phyloP scores from a whole-genome alignment of 805 yeast species.

The Candida peoriensis region DNA sequence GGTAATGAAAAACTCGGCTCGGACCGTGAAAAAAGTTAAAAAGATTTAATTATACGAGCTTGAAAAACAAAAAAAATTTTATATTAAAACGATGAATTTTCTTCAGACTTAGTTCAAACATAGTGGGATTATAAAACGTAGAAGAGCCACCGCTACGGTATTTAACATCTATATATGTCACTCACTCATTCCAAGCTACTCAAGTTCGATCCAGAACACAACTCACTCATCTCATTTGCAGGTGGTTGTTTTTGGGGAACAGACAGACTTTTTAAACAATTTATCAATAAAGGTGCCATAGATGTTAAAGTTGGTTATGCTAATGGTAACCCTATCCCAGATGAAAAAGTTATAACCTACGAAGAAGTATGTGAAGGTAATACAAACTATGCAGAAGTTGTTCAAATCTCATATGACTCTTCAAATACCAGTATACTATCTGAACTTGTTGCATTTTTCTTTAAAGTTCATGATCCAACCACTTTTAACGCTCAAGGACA shows the following conservation, averaged over 20 bases:
- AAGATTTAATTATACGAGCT: too few relatives aligned
- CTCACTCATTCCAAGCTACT: too few relatives aligned
- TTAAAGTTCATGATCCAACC: conserved; percentile 93
- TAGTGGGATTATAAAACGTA: too few relatives aligned
- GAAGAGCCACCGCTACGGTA: too few relatives aligned
- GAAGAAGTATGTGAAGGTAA: conserved; percentile 33
- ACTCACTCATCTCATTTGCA: conserved; percentile 5
- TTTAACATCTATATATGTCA: too few relatives aligned
- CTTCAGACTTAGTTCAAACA: too few relatives aligned
- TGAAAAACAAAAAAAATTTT: too few relatives aligned
- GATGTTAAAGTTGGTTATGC: conserved; percentile 85
- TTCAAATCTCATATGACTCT: conserved; percentile 82
- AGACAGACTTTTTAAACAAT: conserved; percentile 73
- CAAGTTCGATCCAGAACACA: not conserved
- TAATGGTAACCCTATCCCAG: conserved; percentile 45
- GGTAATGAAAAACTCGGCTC: too few relatives aligned
- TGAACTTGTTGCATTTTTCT: conserved; percentile 69
- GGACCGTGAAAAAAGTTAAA: too few relatives aligned
- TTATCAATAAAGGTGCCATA: conserved; percentile 45
- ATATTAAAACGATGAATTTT: too few relatives aligned
- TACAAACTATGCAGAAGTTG: conserved; percentile 69
- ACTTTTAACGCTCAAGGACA: conserved; percentile 79
- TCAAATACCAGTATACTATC: conserved; percentile 33
- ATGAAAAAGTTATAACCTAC: not conserved
- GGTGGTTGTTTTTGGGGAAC: conserved; percentile 73